These are phyloP conservation scores for Lachnellula subtilissima DNA, from an alignment of 2,329 filamentous ascomycete genomes.

Conservation along the genomic window DNA sequence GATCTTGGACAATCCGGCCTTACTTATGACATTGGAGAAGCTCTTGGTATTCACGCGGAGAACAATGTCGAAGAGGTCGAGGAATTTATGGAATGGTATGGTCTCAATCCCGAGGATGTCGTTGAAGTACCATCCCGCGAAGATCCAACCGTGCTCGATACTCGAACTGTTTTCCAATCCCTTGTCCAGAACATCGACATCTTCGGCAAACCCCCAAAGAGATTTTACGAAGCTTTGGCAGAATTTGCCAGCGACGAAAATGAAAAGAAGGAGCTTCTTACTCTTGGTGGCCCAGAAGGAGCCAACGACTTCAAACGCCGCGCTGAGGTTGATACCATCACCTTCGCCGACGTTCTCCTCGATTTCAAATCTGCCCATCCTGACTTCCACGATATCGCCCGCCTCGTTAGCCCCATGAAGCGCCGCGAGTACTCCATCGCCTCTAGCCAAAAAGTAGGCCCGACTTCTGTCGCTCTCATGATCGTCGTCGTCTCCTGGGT, in stretches of 20 bases:
- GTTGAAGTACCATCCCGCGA: constrained; percentile 91
- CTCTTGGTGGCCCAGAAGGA: constrained; percentile 72
- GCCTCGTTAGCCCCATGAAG: constrained; percentile 87
- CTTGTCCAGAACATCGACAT: constrained; percentile 92
- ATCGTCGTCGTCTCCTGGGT: constrained; percentile 97
- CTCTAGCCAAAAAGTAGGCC: constrained; percentile 90
- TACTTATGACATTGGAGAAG: constrained; percentile 95
- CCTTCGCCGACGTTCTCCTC: constrained; percentile 82
- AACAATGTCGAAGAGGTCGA: constrained; percentile 77
- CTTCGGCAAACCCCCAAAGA: constrained; percentile 93
- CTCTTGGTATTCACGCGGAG: constrained; percentile 91
- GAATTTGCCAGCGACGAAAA: constrained; percentile 78
- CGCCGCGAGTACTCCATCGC: constrained; percentile 98
- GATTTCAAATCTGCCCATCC: constrained; percentile 90
- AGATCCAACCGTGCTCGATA: constrained; percentile 67
- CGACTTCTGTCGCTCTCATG: constrained; percentile 85
- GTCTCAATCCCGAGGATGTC: constrained; percentile 73
- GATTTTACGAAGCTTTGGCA: constrained; percentile 90
- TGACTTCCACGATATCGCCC: constrained; percentile 79
- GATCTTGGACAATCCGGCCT: constrained; percentile 87
- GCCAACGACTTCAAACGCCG: constrained; percentile 89
- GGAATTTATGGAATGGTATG: constrained; percentile 87
- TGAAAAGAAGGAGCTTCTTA: constrained; percentile 75
- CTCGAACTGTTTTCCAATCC: constrained; percentile 88
- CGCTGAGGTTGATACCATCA: constrained; percentile 84